Percentiles rank a stretch among this genome's conserved stretches.
These are phyloP conservation scores for Dillenia suffruticosa DNA, from an alignment of 164 flowering plant genomes.

Conservation along the genomic window DNA sequence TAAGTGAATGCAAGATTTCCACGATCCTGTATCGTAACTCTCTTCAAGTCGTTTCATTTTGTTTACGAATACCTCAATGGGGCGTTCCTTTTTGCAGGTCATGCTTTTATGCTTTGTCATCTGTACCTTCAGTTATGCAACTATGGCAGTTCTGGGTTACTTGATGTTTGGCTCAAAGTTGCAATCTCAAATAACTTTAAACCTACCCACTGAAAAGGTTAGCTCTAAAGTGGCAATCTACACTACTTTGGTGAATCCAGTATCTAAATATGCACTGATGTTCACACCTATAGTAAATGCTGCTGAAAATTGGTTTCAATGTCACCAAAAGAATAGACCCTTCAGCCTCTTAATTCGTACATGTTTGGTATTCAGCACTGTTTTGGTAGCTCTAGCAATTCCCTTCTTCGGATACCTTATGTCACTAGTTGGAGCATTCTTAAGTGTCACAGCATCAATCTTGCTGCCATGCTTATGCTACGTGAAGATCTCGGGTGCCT, in stretches of 20 bases:
- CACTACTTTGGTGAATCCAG: constrained; percentile 63
- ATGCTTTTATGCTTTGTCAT: constrained; percentile 52
- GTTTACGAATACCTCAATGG: background rate
- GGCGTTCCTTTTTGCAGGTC: constrained; percentile 43
- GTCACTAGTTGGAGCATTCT: constrained; percentile 56
- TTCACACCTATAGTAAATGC: constrained; percentile 55
- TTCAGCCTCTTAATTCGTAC: constrained; percentile 43
- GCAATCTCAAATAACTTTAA: constrained; percentile 66
- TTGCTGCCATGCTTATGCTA: constrained; percentile 59
- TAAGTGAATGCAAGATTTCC: constrained; percentile 16
- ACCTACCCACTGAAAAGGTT: constrained; percentile 47
- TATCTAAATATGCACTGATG: constrained; percentile 71
- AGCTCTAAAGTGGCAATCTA: constrained; percentile 77
- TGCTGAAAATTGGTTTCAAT: constrained; percentile 28
- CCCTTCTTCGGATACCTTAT: constrained; percentile 52
- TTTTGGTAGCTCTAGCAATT: constrained; percentile 37
- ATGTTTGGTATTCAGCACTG: constrained; percentile 34
- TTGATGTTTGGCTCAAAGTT: constrained; percentile 69
- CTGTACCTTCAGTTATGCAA: constrained; percentile 50
- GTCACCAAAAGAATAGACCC: constrained; percentile 17
- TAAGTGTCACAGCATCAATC: constrained; percentile 41
- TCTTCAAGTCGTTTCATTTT: background rate
- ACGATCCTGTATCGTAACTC: background rate
- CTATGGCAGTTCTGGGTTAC: constrained; percentile 75
- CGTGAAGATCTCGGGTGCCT: constrained; percentile 44